Percentiles rank a stretch among this genome's conserved stretches.
phyloP scores from a whole-genome alignment of 176 grass and related monocot genomes.

The bread wheat (Triticum aestivum) region IWGSC_CS_RefSeq_v2.1 NC_057800.1:570076805-570077304 shows the following conservation, averaged over 20 bases:
- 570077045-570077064: conserved; percentile 35
- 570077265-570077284: conserved; percentile 31
- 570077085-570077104: not conserved
- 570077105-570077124: conserved; percentile 6
- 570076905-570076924: conserved; percentile 53
- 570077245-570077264: not conserved
- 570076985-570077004: not conserved
- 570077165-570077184: not conserved
- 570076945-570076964: conserved; percentile 45
- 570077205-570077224: not conserved
- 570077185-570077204: no score
- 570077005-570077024: not conserved
- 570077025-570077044: not conserved
- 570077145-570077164: not conserved
- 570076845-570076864: conserved; percentile 61
- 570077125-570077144: not conserved
- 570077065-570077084: not conserved
- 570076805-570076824: not conserved
- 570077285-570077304: not conserved
- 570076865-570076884: conserved; percentile 42
- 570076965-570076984: conserved; percentile 20
- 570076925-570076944: conserved; percentile 48
- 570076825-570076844: conserved; percentile 57
- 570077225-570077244: not conserved
- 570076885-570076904: conserved; percentile 18